These are phyloP conservation scores for Bertia moriformis DNA, from an alignment of 2,329 filamentous ascomycete genomes.

Conservation along the genomic window DNA sequence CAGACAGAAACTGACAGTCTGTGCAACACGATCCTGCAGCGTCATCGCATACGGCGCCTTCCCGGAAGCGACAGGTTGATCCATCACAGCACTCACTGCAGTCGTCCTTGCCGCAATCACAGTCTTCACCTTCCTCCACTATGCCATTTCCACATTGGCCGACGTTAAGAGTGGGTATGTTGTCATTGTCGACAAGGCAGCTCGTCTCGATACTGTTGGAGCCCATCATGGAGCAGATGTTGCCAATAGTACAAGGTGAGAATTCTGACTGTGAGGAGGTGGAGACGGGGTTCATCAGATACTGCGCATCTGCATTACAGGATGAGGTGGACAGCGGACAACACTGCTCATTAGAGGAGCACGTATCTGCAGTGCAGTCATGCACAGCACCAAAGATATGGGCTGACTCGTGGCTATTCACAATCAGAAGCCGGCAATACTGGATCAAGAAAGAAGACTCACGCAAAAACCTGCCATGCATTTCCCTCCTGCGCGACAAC, in stretches of 20 bases:
- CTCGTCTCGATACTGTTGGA: constrained; percentile 42
- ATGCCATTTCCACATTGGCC: constrained; percentile 58
- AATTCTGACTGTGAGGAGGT: constrained; percentile 42
- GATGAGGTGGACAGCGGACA: constrained; percentile 36
- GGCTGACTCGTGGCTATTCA: constrained; percentile 50
- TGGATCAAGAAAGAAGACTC: too few species aligned
- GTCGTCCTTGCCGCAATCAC: constrained; percentile 49
- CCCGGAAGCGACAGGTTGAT: constrained; percentile 47
- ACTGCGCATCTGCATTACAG: constrained; percentile 42
- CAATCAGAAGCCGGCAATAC: too few species aligned
- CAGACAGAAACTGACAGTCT: constrained; percentile 30
- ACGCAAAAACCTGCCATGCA: constrained; percentile 52
- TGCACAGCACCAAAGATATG: constrained; percentile 58
- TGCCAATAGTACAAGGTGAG: constrained; percentile 50
- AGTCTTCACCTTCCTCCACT: constrained; percentile 54
- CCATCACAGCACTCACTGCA: constrained; percentile 48
- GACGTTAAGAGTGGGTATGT: constrained; percentile 43
- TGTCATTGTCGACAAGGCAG: constrained; percentile 49
- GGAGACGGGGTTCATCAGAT: constrained; percentile 58
- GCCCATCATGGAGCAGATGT: constrained; percentile 49
- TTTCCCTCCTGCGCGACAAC: constrained; percentile 47
- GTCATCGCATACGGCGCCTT: constrained; percentile 39
- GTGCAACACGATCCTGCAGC: constrained; percentile 38
- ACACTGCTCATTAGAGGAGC: constrained; percentile 19
- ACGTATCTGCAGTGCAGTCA: constrained; percentile 36